Evolutionary conservation across 2,329 filamentous ascomycete species (phyloP).

Genomic region (Colletotrichum sp.): DNA sequence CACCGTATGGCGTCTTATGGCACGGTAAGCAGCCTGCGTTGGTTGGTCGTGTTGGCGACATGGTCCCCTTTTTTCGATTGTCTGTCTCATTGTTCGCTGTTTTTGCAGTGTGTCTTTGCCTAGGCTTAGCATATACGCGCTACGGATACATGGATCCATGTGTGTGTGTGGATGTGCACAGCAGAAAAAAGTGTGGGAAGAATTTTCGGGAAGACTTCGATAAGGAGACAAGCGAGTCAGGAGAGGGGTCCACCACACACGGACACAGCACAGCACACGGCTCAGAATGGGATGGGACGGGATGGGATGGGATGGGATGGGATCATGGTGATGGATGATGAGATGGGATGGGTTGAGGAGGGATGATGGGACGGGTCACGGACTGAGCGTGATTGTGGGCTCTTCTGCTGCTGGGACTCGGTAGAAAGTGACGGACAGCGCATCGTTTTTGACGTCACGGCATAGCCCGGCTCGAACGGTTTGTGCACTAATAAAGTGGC

Average conservation of each 20-base stretch:
- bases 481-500: not conserved
- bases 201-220: conserved; percentile 18
- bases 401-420: not conserved
- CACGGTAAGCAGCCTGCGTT: not conserved
- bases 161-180: not conserved
- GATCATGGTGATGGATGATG: not conserved
- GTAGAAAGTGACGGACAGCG: not conserved
- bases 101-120: not conserved
- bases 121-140: not conserved
- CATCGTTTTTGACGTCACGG: conserved; percentile 15
- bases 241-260: conserved; percentile 3
- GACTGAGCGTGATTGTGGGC: conserved; percentile 1
- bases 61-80: not conserved
- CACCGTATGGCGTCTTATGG: not conserved
- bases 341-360: not conserved
- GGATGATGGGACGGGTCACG: not conserved
- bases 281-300: not conserved
- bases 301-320: not conserved
- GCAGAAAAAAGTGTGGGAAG: not conserved
- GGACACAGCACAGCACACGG: not conserved
- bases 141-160: not conserved
- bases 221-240: conserved; percentile 20
- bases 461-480: not conserved
- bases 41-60: not conserved
- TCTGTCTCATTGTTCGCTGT: not conserved